phyloP scores from a whole-genome alignment of 2,329 filamentous ascomycete genomes.

The Colletotrichum limetticola region DNA sequence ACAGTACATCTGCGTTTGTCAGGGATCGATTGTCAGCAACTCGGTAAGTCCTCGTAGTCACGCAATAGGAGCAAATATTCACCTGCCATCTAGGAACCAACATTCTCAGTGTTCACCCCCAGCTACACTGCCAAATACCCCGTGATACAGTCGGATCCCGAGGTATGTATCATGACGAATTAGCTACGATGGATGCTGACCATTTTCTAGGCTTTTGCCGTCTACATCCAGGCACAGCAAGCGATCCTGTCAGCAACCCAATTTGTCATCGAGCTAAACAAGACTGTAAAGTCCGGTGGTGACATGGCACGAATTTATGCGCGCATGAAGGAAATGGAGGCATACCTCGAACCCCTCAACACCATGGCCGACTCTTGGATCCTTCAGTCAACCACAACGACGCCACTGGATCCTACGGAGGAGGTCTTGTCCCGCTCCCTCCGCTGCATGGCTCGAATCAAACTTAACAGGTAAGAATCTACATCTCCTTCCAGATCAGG shows the following conservation, averaged over 20 bases:
- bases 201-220: slow-evolving; percentile 50
- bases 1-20: slow-evolving; percentile 60
- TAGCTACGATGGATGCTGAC: neutral
- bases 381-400: slow-evolving; percentile 45
- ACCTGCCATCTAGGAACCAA: slow-evolving; percentile 47
- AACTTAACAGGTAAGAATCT: slow-evolving; percentile 55
- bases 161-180: slow-evolving; percentile 43
- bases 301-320: slow-evolving; percentile 53
- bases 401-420: slow-evolving; percentile 51
- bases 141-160: slow-evolving; percentile 51
- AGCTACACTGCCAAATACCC: slow-evolving; percentile 58
- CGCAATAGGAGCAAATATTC: slow-evolving; percentile 6
- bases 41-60: slow-evolving; percentile 45
- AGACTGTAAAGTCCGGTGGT: slow-evolving; percentile 48
- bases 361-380: slow-evolving; percentile 49
- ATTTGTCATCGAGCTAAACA: slow-evolving; percentile 60
- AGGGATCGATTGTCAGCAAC: slow-evolving; percentile 62
- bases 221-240: slow-evolving; percentile 59
- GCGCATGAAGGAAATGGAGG: slow-evolving; percentile 54
- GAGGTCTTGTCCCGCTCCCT: slow-evolving; percentile 54
- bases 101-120: slow-evolving; percentile 54
- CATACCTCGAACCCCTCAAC: slow-evolving; percentile 49
- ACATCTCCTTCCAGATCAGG: neutral
- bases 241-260: slow-evolving; percentile 58
- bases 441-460: slow-evolving; percentile 59